phyloP scores from a whole-genome alignment of 2,329 filamentous ascomycete genomes.

The Aureobasidium sp. region DNA sequence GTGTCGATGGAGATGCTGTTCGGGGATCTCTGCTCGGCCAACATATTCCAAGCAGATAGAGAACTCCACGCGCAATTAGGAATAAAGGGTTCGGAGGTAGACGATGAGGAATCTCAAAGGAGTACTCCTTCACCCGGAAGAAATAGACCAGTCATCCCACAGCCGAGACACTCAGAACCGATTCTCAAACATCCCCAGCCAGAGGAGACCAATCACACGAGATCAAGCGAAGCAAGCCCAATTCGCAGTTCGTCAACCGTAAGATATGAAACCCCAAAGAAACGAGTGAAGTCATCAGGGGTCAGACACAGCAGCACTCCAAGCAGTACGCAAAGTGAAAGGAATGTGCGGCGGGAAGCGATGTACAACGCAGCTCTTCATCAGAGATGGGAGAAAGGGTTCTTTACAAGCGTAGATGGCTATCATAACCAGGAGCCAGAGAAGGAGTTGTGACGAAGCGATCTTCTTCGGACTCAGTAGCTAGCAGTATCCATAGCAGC shows the following conservation, averaged over 20 bases:
- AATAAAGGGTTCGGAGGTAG: not conserved
- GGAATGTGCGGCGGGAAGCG: slow-evolving; percentile 16
- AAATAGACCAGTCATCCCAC: not conserved
- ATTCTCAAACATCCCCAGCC: not conserved
- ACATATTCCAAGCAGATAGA: slow-evolving; percentile 42
- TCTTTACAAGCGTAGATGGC: slow-evolving; percentile 26
- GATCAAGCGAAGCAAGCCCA: not conserved
- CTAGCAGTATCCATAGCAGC: not conserved
- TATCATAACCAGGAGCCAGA: slow-evolving; percentile 23
- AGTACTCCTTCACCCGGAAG: not conserved
- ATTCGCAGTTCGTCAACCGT: not conserved
- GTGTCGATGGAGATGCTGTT: slow-evolving; percentile 65
- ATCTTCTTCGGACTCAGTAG: not conserved
- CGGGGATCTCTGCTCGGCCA: slow-evolving; percentile 57
- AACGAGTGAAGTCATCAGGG: not conserved
- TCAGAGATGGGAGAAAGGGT: slow-evolving; percentile 21
- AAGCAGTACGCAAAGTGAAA: slow-evolving; percentile 16
- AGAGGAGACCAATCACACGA: not conserved
- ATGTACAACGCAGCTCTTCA: slow-evolving; percentile 24
- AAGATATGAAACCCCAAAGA: not conserved
- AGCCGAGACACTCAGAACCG: not conserved
- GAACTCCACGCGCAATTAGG: not conserved
- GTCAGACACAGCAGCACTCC: slow-evolving; percentile 10
- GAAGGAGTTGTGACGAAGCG: slow-evolving; percentile 22
- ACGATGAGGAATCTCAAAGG: not conserved